Evolutionary conservation across 225 moss, liverwort and hornwort species (phyloP).

Genomic region (Pseudoscleropodium purum): DNA sequence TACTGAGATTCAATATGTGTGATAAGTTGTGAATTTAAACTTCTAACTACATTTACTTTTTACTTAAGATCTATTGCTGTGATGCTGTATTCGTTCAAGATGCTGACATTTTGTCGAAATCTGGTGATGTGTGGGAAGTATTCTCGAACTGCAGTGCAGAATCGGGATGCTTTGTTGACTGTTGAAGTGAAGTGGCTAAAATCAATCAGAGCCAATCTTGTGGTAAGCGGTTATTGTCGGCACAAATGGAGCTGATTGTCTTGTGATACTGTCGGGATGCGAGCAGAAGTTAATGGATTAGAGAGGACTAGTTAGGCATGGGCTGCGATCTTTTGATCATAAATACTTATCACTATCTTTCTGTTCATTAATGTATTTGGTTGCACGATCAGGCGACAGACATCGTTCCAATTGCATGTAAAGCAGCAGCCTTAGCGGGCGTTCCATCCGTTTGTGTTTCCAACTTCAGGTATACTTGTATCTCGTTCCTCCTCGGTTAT

Average conservation of each 20-base stretch:
- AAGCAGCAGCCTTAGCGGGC: conserved; percentile 71
- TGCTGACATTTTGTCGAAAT: conserved; percentile 1
- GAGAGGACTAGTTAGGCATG: background rate
- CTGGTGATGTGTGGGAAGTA: conserved; percentile 37
- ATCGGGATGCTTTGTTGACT: conserved; percentile 53
- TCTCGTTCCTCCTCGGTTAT: background rate
- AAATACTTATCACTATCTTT: background rate
- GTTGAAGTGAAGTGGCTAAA: conserved; percentile 69
- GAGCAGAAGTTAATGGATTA: background rate
- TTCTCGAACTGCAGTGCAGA: conserved; percentile 56
- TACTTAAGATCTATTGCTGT: background rate
- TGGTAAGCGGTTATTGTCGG: conserved; percentile 34
- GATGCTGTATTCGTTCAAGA: background rate
- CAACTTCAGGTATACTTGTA: conserved; percentile 63
- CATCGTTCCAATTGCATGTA: conserved; percentile 82
- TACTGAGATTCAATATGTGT: background rate
- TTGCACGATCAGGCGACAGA: conserved; percentile 52
- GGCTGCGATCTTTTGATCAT: background rate
- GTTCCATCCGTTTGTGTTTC: conserved; percentile 80
- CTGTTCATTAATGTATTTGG: background rate
- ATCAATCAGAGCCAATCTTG: conserved; percentile 61
- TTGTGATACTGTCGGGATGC: background rate
- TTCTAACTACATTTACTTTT: background rate
- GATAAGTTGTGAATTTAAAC: background rate
- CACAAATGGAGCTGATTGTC: background rate